Evolutionary conservation across 2,329 filamentous ascomycete genomes (phyloP).

Genomic region (Penicillium frequentans): DNA sequence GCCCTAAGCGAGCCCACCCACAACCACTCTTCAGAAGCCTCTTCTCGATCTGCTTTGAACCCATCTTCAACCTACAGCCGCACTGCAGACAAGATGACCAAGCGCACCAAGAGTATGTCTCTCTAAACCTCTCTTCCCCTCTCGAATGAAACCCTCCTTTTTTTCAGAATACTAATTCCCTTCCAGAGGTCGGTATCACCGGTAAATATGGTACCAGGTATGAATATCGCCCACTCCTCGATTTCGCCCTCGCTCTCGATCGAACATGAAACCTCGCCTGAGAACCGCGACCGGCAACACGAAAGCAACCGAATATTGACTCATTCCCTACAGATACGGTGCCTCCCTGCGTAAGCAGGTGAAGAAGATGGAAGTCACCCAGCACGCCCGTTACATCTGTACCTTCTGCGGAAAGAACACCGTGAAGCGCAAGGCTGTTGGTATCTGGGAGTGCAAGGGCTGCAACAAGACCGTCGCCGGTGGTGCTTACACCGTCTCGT

Average conservation of each 20-base stretch:
- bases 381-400: conserved; percentile 97
- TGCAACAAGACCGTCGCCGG: conserved; percentile 94
- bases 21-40: conserved; percentile 35
- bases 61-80: conserved; percentile 39
- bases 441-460: conserved; percentile 95
- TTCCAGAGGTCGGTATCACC: conserved; percentile 86
- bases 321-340: conserved; percentile 71
- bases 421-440: conserved; percentile 85
- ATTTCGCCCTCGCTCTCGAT: conserved; percentile 11
- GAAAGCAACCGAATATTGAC: conserved; percentile 21
- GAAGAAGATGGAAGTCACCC: conserved; percentile 99
- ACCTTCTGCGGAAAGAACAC: conserved; percentile 98
- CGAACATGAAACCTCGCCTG: conserved; percentile 9
- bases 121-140: background rate
- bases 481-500: conserved; percentile 95
- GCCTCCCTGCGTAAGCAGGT: conserved; percentile 98
- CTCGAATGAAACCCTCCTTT: background rate
- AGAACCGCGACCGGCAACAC: conserved; percentile 11
- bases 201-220: conserved; percentile 98
- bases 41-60: conserved; percentile 35
- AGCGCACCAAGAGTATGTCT: conserved; percentile 78
- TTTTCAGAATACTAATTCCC: conserved; percentile 28
- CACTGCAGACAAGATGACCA: conserved; percentile 72
- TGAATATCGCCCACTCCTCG: conserved; percentile 42
- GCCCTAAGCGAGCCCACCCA: conserved; percentile 44